A percentile compares a stretch with the other conserved stretches of the same genome.
These are phyloP conservation scores for Neurospora africana DNA, from an alignment of 495 filamentous ascomycete genomes.

Conservation along the genomic window DNA sequence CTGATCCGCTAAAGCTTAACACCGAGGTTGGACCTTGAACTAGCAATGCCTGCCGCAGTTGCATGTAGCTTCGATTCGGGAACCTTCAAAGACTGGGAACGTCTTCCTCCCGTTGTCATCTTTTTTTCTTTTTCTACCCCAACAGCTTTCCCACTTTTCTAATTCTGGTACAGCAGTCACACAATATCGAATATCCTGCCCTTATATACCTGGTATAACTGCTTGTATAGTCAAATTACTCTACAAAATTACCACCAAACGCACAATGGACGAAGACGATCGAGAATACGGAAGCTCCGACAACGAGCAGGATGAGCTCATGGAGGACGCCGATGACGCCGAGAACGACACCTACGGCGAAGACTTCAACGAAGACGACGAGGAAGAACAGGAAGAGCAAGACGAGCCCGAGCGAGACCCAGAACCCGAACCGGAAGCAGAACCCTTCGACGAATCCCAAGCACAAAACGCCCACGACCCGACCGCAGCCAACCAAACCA, in stretches of 20 bases:
- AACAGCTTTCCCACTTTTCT: neutral
- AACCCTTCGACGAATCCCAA: constrained; percentile 24
- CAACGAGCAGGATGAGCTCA: constrained; percentile 54
- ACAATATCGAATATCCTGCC: neutral
- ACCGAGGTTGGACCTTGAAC: neutral
- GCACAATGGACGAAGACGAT: constrained; percentile 31
- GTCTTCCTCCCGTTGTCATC: neutral
- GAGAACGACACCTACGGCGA: constrained; percentile 49
- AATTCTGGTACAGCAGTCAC: neutral
- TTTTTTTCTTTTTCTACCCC: neutral
- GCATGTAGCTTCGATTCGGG: neutral
- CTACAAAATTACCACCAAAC: neutral
- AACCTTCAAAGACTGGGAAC: neutral
- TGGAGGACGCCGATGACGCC: constrained; percentile 52
- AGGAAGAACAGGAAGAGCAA: constrained; percentile 50
- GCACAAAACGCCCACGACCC: constrained; percentile 43
- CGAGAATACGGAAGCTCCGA: constrained; percentile 43
- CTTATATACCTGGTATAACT: neutral
- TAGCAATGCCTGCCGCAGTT: neutral
- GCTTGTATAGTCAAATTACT: neutral
- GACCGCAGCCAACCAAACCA: constrained; percentile 33
- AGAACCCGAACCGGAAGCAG: constrained; percentile 13
- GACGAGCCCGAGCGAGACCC: constrained; percentile 23
- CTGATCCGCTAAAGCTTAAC: neutral
- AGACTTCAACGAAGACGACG: constrained; percentile 45